Conservation (phyloP, 257 asterid species). For the Solanum phureja region DNA sequence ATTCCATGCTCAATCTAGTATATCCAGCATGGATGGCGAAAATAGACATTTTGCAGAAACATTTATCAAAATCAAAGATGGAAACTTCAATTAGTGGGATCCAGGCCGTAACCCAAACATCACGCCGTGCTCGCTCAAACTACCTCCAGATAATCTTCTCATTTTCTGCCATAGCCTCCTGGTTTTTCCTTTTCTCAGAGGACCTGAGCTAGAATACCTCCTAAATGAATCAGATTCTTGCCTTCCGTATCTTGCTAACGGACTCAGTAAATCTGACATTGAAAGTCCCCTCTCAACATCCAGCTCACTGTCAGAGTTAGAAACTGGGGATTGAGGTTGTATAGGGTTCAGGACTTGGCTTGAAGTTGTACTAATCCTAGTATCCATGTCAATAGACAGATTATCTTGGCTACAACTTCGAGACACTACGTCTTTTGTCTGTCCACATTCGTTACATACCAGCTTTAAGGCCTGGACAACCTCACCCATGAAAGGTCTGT, state of each 20-base stretch:
- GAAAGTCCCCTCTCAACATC: conserved; percentile 72
- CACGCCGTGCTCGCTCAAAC: conserved; percentile 65
- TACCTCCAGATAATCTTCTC: conserved; percentile 51
- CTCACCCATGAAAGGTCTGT: conserved; percentile 96
- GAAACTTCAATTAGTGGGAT: conserved; percentile 22
- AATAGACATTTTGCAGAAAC: not conserved
- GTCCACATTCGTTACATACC: conserved; percentile 59
- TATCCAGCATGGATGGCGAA: not conserved
- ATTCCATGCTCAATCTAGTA: not conserved
- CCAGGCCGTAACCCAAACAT: conserved; percentile 47
- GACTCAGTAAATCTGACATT: conserved; percentile 51
- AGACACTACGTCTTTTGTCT: conserved; percentile 24
- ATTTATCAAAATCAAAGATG: not conserved
- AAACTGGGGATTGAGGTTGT: conserved; percentile 30
- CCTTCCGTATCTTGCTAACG: conserved; percentile 24
- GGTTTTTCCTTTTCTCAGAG: conserved; percentile 33
- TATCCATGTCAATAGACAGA: conserved; percentile 26
- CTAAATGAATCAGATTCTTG: conserved; percentile 41
- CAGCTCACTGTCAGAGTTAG: conserved; percentile 35
- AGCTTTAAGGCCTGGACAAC: conserved; percentile 88
- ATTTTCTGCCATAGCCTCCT: conserved; percentile 53
- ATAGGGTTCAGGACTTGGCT: conserved; percentile 20
- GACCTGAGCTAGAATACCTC: conserved; percentile 78
- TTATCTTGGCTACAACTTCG: conserved; percentile 43
- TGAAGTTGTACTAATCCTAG: conserved; percentile 14